phyloP scores from a whole-genome alignment of 2,329 filamentous ascomycete genomes.

The Epichloe coenophiala region DNA sequence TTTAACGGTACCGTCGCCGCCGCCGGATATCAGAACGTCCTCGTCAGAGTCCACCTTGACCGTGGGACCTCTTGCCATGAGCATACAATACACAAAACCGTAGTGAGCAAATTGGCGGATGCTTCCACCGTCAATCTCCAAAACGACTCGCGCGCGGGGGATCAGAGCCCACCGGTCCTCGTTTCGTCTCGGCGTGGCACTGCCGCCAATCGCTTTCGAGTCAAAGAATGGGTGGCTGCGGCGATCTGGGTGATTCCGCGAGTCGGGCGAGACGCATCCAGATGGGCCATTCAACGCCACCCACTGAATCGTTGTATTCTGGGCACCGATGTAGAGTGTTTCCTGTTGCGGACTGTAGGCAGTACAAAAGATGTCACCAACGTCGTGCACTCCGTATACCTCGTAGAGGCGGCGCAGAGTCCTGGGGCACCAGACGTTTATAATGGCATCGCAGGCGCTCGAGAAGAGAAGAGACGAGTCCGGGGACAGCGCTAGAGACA shows the following conservation, averaged over 20 bases:
- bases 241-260: slow-evolving; percentile 57
- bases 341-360: slow-evolving; percentile 68
- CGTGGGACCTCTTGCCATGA: slow-evolving; percentile 59
- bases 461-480: slow-evolving; percentile 73
- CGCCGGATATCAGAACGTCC: slow-evolving; percentile 79
- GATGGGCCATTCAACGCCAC: slow-evolving; percentile 56
- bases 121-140: slow-evolving; percentile 72
- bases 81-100: slow-evolving; percentile 94
- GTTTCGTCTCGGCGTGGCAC: slow-evolving; percentile 59
- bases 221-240: slow-evolving; percentile 87
- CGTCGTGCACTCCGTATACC: slow-evolving; percentile 85
- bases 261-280: slow-evolving; percentile 44
- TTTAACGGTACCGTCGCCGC: slow-evolving; percentile 88
- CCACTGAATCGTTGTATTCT: slow-evolving; percentile 95
- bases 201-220: slow-evolving; percentile 71
- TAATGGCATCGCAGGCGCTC: slow-evolving; percentile 81
- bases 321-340: slow-evolving; percentile 80
- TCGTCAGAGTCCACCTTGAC: slow-evolving; percentile 56
- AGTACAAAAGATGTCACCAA: slow-evolving; percentile 93
- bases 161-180: slow-evolving; percentile 43
- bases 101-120: slow-evolving; percentile 85
- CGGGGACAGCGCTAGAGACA: slow-evolving; percentile 68
- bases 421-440: slow-evolving; percentile 82
- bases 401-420: slow-evolving; percentile 70
- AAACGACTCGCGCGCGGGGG: slow-evolving; percentile 38